A percentile compares a stretch with the other conserved stretches of the same genome.
Conservation (phyloP, 1,139 yeast species). For the Groenewaldozyma auringiensis region DNA sequence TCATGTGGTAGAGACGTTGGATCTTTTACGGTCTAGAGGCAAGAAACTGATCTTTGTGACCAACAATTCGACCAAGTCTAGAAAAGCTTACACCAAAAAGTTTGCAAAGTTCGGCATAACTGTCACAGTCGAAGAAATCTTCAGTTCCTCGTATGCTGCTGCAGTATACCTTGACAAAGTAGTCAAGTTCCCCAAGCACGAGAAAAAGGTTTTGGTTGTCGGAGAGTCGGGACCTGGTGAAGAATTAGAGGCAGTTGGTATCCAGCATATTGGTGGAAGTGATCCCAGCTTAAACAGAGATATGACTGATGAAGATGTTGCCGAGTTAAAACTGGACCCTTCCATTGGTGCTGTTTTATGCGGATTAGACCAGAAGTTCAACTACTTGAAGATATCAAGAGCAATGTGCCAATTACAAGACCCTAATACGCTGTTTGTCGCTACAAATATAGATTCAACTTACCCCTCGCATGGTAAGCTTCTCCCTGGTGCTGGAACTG, state of each 20-base stretch:
- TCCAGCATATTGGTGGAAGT: constrained; percentile 65
- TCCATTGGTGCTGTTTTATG: constrained; percentile 82
- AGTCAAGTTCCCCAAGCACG: constrained; percentile 51
- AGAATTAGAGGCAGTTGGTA: constrained; percentile 64
- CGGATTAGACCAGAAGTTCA: constrained; percentile 70
- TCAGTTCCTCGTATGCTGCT: constrained; percentile 87
- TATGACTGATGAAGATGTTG: constrained; percentile 29
- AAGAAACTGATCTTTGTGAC: constrained; percentile 85
- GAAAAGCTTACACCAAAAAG: constrained; percentile 67
- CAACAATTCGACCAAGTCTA: constrained; percentile 87
- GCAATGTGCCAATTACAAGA: constrained; percentile 75
- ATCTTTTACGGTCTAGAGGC: constrained; percentile 41
- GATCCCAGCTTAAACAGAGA: constrained; percentile 33
- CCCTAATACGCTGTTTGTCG: constrained; percentile 67
- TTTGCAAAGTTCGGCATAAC: constrained; percentile 66
- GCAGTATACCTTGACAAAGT: constrained; percentile 81
- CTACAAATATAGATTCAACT: constrained; percentile 94
- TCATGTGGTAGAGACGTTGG: constrained; percentile 58
- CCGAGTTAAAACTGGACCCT: constrained; percentile 46
- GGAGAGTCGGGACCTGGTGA: constrained; percentile 79
- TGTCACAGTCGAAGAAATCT: constrained; percentile 64
- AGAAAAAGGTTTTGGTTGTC: constrained; percentile 75
- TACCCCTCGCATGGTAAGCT: constrained; percentile 82
- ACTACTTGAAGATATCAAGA: constrained; percentile 72
- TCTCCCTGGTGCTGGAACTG: constrained; percentile 92